A percentile compares a stretch with the other conserved stretches of the same genome.
Evolutionary conservation across 441 rosid species (phyloP).

Genomic region (Geranium incanum): DNA sequence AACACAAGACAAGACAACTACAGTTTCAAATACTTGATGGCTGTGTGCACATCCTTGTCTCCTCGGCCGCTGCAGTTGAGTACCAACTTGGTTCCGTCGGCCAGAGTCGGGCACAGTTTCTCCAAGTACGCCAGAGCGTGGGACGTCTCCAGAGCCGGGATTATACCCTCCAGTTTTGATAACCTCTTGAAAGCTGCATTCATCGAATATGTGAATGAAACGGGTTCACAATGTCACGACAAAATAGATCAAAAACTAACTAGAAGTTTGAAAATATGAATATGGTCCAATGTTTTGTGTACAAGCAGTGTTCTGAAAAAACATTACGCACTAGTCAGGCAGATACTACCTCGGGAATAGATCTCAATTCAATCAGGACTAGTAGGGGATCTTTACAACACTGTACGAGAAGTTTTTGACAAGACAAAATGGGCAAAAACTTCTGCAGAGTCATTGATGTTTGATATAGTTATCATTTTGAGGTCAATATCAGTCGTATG

Average conservation of each 20-base stretch:
- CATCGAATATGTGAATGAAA: neutral
- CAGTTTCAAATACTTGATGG: constrained; percentile 51
- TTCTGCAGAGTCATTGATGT: too few species aligned
- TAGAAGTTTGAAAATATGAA: neutral
- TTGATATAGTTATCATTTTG: neutral
- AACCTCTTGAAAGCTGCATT: constrained; percentile 73
- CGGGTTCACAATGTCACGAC: too few species aligned
- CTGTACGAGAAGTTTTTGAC: too few species aligned
- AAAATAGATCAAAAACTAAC: neutral
- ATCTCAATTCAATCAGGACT: too few species aligned
- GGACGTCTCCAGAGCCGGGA: constrained; percentile 81
- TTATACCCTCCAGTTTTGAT: constrained; percentile 68
- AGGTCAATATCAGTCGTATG: neutral
- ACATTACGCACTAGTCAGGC: too few species aligned
- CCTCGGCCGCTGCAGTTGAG: constrained; percentile 89
- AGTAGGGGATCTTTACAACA: too few species aligned
- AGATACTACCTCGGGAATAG: too few species aligned
- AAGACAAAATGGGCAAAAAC: too few species aligned
- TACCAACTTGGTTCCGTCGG: constrained; percentile 53
- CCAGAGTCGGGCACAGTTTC: constrained; percentile 70
- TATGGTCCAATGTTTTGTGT: too few species aligned
- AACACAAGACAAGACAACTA: constrained; percentile 12
- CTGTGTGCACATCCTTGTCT: constrained; percentile 86
- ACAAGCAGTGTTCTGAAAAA: too few species aligned
- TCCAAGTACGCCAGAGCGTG: constrained; percentile 75